Evolutionary conservation across 306 rosid species (phyloP), one percentile per base, ranked within the genome.

Genomic region (Cucumis cinereus): DNA sequence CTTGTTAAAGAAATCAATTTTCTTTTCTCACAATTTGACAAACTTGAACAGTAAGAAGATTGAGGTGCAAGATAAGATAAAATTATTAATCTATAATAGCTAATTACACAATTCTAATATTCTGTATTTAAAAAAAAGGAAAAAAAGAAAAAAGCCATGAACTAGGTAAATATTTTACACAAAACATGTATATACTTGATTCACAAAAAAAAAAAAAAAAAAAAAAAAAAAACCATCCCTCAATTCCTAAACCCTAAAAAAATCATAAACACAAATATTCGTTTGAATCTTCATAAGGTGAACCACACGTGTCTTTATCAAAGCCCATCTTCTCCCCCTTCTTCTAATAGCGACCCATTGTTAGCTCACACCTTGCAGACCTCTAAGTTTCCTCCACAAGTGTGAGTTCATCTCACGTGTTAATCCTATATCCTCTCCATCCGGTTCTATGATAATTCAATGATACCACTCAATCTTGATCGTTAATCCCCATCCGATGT

Each of bases 281-380:
- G 23, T 69, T 41, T 69, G 35, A 69, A 43, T 69, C 74, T 43
- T 24, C 57, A 53, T 56, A 41, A 35, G 79, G 52, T 58, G 53
- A 66, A 81, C 89, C 86, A 79, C 83, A 86, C 0, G 80, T 24
- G 86, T 86, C 83, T 20, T 47, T 77, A 63, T 85, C 85, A 54
- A 24, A 35, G 10, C 35, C 53, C 20, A 15, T 50, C 53, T 26
- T 61, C 61, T n/a, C 23, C 17, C 47, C 73, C 38, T 76, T 67
- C 67, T 45, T 11, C 49, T 3, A 1, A 41, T 41, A 41, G 2
- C 47, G 47, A 41, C 49, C 15, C 49, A 43, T 43, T 10, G 28
- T 16, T 16, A 24, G 53, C 5, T 36, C 50, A 63, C 9, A 63
- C 28, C 73, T 8, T 8, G 11, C 22, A 22, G 3, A 7, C 53